A percentile compares a stretch with the other conserved stretches of the same genome.
These are phyloP conservation scores for Rhodotorula sp. DNA, from an alignment of 1,284 basidiomycete species.

Conservation along the genomic window DNA sequence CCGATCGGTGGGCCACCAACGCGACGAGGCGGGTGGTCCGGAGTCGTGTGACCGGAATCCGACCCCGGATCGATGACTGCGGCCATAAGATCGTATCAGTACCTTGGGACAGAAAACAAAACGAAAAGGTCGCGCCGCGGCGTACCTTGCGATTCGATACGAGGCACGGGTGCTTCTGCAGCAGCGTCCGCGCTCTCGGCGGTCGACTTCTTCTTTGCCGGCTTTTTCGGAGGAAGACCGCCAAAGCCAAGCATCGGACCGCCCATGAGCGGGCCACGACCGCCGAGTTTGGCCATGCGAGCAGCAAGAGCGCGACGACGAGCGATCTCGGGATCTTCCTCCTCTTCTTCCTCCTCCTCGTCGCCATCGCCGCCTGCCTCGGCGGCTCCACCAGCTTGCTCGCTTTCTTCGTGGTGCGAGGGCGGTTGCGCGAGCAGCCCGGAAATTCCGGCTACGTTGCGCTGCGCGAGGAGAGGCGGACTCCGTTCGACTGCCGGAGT, in stretches of 20 bases:
- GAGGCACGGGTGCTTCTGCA: background rate
- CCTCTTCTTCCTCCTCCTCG: constrained; percentile 44
- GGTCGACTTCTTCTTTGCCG: constrained; percentile 23
- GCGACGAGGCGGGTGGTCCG: constrained; percentile 15
- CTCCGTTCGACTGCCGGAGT: constrained; percentile 8
- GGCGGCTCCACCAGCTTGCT: background rate
- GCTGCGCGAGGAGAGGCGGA: background rate
- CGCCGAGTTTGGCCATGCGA: constrained; percentile 84
- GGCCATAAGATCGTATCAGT: background rate
- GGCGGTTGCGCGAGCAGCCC: too few relatives aligned
- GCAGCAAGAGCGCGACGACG: constrained; percentile 78
- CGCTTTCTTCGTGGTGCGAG: too few relatives aligned
- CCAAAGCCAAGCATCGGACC: constrained; percentile 34
- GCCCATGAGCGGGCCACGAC: constrained; percentile 62
- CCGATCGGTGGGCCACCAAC: constrained; percentile 31
- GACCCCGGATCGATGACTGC: constrained; percentile 7
- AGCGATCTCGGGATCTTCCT: constrained; percentile 74
- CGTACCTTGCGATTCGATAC: constrained; percentile 16
- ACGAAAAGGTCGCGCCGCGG: background rate
- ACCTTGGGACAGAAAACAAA: background rate
- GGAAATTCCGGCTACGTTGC: too few relatives aligned
- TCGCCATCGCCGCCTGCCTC: constrained; percentile 19
- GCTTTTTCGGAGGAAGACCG: constrained; percentile 10
- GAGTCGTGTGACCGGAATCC: background rate
- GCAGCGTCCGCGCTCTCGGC: constrained; percentile 11